These are phyloP conservation scores for Pythium folliculosum DNA, from an alignment of 352 stramenopile species.

Conservation along the genomic window DNA sequence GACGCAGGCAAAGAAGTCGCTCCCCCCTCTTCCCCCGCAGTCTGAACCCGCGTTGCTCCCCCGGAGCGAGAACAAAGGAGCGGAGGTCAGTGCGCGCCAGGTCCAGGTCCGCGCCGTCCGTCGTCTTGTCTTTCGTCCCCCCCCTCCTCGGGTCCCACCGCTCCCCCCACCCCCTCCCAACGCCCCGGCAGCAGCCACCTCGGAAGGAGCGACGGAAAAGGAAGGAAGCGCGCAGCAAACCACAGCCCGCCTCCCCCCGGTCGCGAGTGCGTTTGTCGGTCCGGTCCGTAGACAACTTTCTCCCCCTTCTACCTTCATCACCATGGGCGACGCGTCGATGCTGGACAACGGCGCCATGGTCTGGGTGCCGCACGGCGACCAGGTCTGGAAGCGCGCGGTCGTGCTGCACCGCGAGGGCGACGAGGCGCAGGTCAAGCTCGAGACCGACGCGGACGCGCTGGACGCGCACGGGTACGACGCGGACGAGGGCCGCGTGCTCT, in stretches of 20 bases:
- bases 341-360: conserved; percentile 73
- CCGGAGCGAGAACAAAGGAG: conserved; percentile 8
- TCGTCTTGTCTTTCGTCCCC: conserved; percentile 3
- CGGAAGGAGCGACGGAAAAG: background rate
- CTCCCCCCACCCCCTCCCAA: background rate
- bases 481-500: conserved; percentile 61
- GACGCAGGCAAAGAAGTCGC: conserved; percentile 6
- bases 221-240: conserved; percentile 5
- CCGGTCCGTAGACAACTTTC: background rate
- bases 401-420: conserved; percentile 57
- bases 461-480: conserved; percentile 38
- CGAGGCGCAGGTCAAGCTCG: conserved; percentile 60
- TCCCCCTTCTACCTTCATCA: too few relatives aligned
- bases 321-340: conserved; percentile 29
- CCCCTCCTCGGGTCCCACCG: background rate
- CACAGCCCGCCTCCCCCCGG: too few relatives aligned
- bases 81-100: background rate
- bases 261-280: too few relatives aligned
- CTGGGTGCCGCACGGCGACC: conserved; percentile 74
- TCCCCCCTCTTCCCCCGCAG: conserved; percentile 1
- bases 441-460: conserved; percentile 49
- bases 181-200: too few relatives aligned
- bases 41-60: conserved; percentile 10
- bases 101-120: conserved; percentile 9
- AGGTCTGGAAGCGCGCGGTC: conserved; percentile 81